A percentile compares a stretch with the other conserved stretches of the same genome.
phyloP scores from a whole-genome alignment of 805 yeast genomes.

The Pichia paraexigua region DNA sequence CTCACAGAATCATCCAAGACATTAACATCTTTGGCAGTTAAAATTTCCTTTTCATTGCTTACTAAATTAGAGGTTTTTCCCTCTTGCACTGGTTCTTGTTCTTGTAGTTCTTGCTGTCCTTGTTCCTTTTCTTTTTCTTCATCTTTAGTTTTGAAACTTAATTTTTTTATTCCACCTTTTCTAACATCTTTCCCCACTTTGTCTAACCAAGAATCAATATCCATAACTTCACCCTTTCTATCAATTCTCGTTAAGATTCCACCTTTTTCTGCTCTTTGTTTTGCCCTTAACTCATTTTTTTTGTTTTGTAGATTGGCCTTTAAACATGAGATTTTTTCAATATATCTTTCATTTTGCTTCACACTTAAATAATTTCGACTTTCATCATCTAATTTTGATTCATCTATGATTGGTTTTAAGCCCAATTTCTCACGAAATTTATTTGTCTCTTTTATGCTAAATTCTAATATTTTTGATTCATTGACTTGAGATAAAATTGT shows the following conservation, averaged over 20 bases:
- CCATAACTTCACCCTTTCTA: conserved; percentile 18
- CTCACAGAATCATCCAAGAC: conserved; percentile 21
- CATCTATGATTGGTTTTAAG: conserved; percentile 40
- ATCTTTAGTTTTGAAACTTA: conserved; percentile 7
- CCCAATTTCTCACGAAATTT: conserved; percentile 36
- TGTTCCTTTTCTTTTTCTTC: conserved; percentile 3
- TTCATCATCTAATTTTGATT: conserved; percentile 24
- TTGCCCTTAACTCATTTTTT: conserved; percentile 16
- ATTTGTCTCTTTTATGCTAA: conserved; percentile 41
- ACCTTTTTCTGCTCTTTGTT: conserved; percentile 18
- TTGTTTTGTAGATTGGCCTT: conserved; percentile 10
- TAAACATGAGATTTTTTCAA: conserved; percentile 24
- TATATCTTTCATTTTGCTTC: conserved; percentile 15
- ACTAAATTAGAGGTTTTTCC: conserved; percentile 4
- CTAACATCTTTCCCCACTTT: conserved; percentile 17
- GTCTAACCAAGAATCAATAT: conserved; percentile 30
- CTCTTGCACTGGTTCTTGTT: conserved; percentile 19
- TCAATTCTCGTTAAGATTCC: conserved; percentile 22
- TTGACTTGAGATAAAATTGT: neutral
- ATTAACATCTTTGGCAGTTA: conserved; percentile 31
- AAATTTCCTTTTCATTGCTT: conserved; percentile 37
- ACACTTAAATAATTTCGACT: conserved; percentile 31
- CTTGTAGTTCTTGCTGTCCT: conserved; percentile 35
- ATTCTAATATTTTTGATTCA: conserved; percentile 11
- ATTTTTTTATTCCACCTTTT: conserved; percentile 2